phyloP scores from a whole-genome alignment of 306 rosid species.

The Hippophae tibetana region DNA sequence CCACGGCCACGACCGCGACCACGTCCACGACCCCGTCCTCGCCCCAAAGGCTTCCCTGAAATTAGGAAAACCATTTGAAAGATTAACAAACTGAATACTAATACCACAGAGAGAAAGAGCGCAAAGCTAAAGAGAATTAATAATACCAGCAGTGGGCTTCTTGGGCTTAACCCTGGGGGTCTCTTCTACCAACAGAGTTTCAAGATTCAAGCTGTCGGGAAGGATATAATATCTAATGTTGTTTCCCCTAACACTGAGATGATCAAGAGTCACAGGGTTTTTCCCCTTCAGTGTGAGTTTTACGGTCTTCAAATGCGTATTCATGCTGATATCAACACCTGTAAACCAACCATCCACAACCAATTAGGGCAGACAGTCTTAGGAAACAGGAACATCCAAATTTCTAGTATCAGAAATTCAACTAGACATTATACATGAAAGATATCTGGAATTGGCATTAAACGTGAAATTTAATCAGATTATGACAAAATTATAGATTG shows the following conservation, averaged over 20 bases:
- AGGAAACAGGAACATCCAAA: no score
- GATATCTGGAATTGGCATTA: no score
- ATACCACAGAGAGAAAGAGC: neutral
- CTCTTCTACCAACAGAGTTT: slow-evolving; percentile 68
- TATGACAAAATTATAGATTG: no score
- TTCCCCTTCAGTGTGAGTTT: slow-evolving; percentile 87
- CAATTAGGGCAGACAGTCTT: no score
- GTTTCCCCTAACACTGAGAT: slow-evolving; percentile 95
- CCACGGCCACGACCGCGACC: slow-evolving; percentile 81
- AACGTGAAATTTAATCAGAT: no score
- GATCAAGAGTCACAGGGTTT: slow-evolving; percentile 89
- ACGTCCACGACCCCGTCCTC: slow-evolving; percentile 80
- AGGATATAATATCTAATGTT: slow-evolving; percentile 77
- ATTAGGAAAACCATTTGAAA: slow-evolving; percentile 15
- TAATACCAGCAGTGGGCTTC: slow-evolving; percentile 88
- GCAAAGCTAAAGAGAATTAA: neutral
- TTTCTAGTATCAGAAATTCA: no score
- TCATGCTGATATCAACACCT: slow-evolving; percentile 85
- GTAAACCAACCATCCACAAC: neutral
- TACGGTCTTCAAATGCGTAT: slow-evolving; percentile 88
- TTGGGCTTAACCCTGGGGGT: slow-evolving; percentile 89
- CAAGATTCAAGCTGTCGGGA: slow-evolving; percentile 68
- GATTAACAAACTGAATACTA: slow-evolving; percentile 2
- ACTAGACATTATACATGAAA: no score
- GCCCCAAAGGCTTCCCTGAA: slow-evolving; percentile 74